These are phyloP conservation scores for Entrophospora sp. DNA, from an alignment of 192 early-diverging fungal genomes.

Conservation along the genomic window DNA sequence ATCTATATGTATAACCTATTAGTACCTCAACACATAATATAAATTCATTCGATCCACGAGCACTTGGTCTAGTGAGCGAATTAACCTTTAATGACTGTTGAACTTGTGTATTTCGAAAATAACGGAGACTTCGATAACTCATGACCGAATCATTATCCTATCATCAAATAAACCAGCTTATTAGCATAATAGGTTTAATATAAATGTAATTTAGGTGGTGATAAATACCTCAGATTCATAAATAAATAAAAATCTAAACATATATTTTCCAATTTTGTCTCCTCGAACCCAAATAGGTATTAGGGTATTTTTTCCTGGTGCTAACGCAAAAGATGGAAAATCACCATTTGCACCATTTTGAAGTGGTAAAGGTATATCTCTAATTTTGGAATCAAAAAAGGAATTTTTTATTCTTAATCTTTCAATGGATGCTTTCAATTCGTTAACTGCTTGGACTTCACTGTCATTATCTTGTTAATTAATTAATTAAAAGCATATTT, in stretches of 20 bases:
- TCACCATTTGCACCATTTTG: constrained; percentile 16
- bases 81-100: constrained; percentile 85
- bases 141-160: constrained; percentile 48
- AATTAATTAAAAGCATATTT: too few relatives aligned
- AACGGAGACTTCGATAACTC: constrained; percentile 57
- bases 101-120: constrained; percentile 54
- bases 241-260: constrained; percentile 67
- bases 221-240: constrained; percentile 64
- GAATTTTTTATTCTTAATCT: constrained; percentile 38
- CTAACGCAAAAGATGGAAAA: constrained; percentile 36
- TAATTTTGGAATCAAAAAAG: constrained; percentile 46
- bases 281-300: constrained; percentile 88
- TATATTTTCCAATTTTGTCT: constrained; percentile 82
- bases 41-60: constrained; percentile 68
- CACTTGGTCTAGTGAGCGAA: constrained; percentile 84
- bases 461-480: too few relatives aligned
- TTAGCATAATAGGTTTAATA: background rate
- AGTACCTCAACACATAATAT: constrained; percentile 84
- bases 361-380: constrained; percentile 37
- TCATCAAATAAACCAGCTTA: background rate
- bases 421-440: constrained; percentile 13
- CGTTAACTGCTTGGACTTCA: constrained; percentile 20
- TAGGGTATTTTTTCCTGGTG: constrained; percentile 55
- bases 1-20: background rate
- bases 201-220: background rate